Conservation (phyloP, 2,329 filamentous ascomycete genomes). For the Lasiodiplodia theobromae region DNA sequence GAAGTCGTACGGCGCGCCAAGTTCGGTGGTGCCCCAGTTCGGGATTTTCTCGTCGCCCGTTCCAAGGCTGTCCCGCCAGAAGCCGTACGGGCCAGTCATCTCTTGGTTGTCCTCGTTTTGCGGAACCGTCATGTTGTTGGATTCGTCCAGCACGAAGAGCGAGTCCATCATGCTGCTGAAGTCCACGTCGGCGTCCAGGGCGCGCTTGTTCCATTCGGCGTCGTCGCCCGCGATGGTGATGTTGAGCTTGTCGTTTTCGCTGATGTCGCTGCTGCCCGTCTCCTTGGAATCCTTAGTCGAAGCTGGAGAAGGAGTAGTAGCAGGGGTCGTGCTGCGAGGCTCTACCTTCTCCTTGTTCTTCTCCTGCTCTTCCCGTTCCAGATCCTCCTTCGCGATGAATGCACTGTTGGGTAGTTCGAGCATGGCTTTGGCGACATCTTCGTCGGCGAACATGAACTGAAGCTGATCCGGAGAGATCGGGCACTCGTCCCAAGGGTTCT, state of each 20-base stretch:
- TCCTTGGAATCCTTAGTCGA: conserved; percentile 47
- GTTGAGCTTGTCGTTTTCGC: conserved; percentile 49
- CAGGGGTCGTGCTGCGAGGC: conserved; percentile 33
- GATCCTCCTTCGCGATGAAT: conserved; percentile 28
- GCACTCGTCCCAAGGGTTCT: conserved; percentile 26
- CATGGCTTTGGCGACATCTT: conserved; percentile 19
- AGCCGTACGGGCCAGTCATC: background rate
- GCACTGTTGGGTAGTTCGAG: conserved; percentile 25
- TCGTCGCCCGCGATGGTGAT: conserved; percentile 42
- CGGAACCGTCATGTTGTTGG: conserved; percentile 20
- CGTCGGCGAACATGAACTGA: conserved; percentile 28
- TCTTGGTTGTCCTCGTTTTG: conserved; percentile 24
- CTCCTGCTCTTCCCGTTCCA: conserved; percentile 33
- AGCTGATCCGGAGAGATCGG: conserved; percentile 19
- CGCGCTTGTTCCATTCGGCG: conserved; percentile 17
- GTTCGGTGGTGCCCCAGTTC: conserved; percentile 11
- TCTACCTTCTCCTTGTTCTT: conserved; percentile 31
- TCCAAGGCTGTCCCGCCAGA: conserved; percentile 23
- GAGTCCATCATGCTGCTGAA: conserved; percentile 22
- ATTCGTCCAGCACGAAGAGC: conserved; percentile 27
- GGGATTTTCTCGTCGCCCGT: conserved; percentile 20
- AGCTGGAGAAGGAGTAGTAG: conserved; percentile 39
- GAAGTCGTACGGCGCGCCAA: conserved; percentile 22
- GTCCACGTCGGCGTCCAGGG: conserved; percentile 15
- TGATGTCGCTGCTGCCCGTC: conserved; percentile 51